These are phyloP conservation scores for Aspergillus saccharolyticus DNA, from an alignment of 495 filamentous ascomycete species.

Conservation along the genomic window DNA sequence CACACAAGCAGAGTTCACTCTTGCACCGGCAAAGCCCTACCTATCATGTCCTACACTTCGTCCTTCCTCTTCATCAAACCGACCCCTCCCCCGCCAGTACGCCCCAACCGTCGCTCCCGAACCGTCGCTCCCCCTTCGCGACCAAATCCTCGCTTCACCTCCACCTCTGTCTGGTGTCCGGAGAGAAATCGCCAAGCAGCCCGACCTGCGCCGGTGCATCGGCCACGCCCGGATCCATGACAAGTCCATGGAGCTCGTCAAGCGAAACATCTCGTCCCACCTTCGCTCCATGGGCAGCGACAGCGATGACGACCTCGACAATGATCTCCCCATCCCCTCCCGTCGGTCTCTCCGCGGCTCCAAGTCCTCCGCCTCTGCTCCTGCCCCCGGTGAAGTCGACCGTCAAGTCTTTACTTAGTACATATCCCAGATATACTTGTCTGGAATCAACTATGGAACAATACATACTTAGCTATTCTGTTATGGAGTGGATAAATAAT, in stretches of 20 bases:
- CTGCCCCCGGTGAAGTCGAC: neutral
- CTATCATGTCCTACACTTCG: conserved; percentile 1
- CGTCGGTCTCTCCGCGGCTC: neutral
- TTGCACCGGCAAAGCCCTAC: neutral
- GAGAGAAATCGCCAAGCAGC: conserved; percentile 1
- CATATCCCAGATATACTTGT: too few species aligned
- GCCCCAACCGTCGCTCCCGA: neutral
- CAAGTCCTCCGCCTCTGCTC: neutral
- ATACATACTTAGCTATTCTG: too few species aligned
- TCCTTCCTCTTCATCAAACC: conserved; percentile 1
- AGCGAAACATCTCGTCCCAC: conserved; percentile 3
- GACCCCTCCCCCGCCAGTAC: neutral
- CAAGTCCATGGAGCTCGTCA: conserved; percentile 3
- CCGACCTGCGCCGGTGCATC: conserved; percentile 2
- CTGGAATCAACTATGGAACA: too few species aligned
- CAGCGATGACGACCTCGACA: neutral
- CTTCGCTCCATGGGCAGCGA: conserved; percentile 2
- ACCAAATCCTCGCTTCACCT: conserved; percentile 1
- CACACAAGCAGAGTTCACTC: neutral
- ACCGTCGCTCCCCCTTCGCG: neutral
- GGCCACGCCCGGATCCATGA: neutral
- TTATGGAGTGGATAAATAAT: too few species aligned
- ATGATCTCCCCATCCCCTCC: neutral
- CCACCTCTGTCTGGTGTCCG: conserved; percentile 1
- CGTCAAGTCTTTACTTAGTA: too few species aligned